Evolutionary conservation across 805 yeast species (phyloP), one percentile per base, ranked within the genome.

Genomic region (Candida boleticola): DNA sequence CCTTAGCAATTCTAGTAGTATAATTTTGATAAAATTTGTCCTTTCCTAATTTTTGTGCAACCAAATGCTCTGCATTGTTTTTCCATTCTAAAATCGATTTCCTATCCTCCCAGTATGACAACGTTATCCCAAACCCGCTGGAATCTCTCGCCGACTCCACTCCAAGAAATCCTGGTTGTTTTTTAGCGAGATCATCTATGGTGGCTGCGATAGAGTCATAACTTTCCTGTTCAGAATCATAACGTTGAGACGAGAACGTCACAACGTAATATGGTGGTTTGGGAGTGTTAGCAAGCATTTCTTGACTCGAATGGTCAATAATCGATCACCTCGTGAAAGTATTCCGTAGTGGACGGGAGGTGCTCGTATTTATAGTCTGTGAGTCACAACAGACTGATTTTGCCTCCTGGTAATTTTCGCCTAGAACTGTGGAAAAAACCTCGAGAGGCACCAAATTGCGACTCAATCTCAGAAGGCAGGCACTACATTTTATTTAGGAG

Each of bases 181-280:
- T 10, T 3, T 9, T 13, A 1, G 54, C 54, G 21, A 52, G 31
- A 27, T 41, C 44, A 6, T 36, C 48, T 45, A 52, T 47, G 30
- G 32, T 18, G 13, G 37, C 37, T 2, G 41, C 48, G 4, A 44
- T 18, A 13, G 19, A 25, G 3, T 14, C 39, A 39, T 52, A 52
- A n/a, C 33, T 30, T 5, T 40, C 37, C 7, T 18, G 33, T 10
- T 43, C 43, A 10, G 39, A 19, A 1, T 38, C 48, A 4, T 36
- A 25, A 18, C 36, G 13, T 23, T 23, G 30, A 17, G 48, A 44
- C 10, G 45, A 32, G 32, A 52, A 52, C 1, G 47, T 40, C n/a
- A 51, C 56, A 17, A 44, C 42, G 30, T 52, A 52, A 33, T 52
- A 52, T 1, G 54, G 54, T 11, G 49, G 45, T 10, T 39, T 23